Percentiles rank a stretch among this genome's conserved stretches.
These are phyloP conservation scores for Termitomyces sp. DNA, from an alignment of 768 basidiomycete genomes.

Conservation along the genomic window DNA sequence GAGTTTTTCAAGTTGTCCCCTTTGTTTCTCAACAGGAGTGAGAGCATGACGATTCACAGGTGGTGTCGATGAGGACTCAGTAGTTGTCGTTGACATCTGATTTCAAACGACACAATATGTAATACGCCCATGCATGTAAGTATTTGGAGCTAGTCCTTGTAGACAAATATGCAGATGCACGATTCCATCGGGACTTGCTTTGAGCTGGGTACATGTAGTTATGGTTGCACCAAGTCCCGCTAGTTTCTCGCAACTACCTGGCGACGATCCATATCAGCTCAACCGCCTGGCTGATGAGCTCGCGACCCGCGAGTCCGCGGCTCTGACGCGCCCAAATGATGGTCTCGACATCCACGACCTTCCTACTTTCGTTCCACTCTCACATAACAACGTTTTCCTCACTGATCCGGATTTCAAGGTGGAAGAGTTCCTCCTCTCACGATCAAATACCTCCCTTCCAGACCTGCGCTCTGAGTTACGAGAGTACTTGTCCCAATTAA, in stretches of 20 bases:
- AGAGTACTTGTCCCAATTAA: slow-evolving; percentile 77
- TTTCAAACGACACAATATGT: no score
- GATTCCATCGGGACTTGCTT: no score
- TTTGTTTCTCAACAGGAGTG: slow-evolving; percentile 50
- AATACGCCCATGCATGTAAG: no score
- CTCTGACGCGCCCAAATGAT: slow-evolving; percentile 8
- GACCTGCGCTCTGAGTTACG: slow-evolving; percentile 87
- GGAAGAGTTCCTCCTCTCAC: slow-evolving; percentile 84
- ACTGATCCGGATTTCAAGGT: slow-evolving; percentile 68
- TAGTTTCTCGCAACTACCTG: slow-evolving; percentile 2
- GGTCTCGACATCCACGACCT: slow-evolving; percentile 38
- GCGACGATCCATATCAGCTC: slow-evolving; percentile 59
- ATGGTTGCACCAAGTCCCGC: slow-evolving; percentile 9
- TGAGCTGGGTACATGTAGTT: not conserved
- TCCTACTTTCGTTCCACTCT: slow-evolving; percentile 66
- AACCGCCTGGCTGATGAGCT: slow-evolving; percentile 74
- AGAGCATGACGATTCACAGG: slow-evolving; percentile 44
- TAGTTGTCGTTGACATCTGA: slow-evolving; percentile 12
- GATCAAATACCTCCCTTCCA: slow-evolving; percentile 79
- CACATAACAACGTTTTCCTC: slow-evolving; percentile 76
- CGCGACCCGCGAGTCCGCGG: slow-evolving; percentile 43
- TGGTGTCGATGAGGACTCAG: slow-evolving; percentile 20
- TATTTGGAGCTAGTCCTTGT: no score
- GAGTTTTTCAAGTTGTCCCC: slow-evolving; percentile 75
- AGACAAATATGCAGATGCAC: no score